phyloP scores from a whole-genome alignment of 2,329 filamentous ascomycete species.

The Cytospora chrysosperma region DNA sequence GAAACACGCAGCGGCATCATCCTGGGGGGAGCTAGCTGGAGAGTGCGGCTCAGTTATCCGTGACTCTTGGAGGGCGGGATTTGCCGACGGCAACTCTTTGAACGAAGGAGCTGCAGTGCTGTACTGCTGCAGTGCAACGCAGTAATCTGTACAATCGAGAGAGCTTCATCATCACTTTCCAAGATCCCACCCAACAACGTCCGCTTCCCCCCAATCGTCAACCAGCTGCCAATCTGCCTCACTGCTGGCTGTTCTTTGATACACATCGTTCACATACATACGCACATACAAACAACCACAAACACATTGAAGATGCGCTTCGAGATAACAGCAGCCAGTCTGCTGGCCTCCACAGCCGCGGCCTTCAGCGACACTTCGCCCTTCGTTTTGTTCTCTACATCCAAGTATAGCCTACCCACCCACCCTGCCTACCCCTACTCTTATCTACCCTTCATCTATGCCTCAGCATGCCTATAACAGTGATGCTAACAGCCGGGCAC shows the following conservation, averaged over 20 bases:
- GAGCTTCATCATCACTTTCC: constrained; percentile 15
- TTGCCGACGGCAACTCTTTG: constrained; percentile 23
- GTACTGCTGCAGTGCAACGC: neutral
- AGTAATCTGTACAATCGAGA: neutral
- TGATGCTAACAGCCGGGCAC: constrained; percentile 31
- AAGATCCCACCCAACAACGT: neutral
- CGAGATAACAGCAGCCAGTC: constrained; percentile 48
- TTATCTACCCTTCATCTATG: neutral
- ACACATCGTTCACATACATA: neutral
- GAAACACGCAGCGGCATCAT: neutral
- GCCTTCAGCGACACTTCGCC: constrained; percentile 87
- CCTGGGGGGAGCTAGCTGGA: neutral
- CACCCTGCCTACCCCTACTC: neutral
- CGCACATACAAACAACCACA: neutral
- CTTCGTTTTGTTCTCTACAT: constrained; percentile 83
- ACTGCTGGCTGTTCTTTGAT: neutral
- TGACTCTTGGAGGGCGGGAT: constrained; percentile 5
- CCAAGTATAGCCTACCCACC: constrained; percentile 59
- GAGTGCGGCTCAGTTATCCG: constrained; percentile 8
- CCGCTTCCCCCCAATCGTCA: neutral
- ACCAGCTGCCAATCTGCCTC: neutral
- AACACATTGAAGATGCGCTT: constrained; percentile 52
- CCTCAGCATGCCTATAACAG: constrained; percentile 20
- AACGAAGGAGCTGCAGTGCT: constrained; percentile 5
- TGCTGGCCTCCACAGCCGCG: constrained; percentile 57